Conservation (phyloP, 495 filamentous ascomycete species). For the Penicillium turbatum region DNA sequence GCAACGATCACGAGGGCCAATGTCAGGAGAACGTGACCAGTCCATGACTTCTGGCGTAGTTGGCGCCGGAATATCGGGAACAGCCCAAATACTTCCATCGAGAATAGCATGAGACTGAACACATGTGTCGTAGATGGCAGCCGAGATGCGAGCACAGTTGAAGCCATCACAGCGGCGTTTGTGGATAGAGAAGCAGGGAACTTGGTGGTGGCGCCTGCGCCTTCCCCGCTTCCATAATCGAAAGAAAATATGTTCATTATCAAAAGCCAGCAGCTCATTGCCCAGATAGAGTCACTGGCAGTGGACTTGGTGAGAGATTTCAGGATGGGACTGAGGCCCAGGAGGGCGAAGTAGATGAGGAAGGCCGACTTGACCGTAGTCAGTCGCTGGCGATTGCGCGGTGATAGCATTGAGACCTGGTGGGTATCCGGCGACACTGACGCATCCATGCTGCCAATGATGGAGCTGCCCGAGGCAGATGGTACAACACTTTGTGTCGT, state of each 20-base stretch:
- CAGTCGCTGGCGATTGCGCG: conserved; percentile 62
- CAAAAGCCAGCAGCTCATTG: conserved; percentile 87
- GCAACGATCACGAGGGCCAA: conserved; percentile 74
- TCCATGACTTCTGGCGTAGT: conserved; percentile 77
- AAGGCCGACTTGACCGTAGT: conserved; percentile 82
- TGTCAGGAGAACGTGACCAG: conserved; percentile 74
- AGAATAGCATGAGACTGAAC: conserved; percentile 91
- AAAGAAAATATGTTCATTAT: conserved; percentile 96
- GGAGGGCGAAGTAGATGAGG: conserved; percentile 85
- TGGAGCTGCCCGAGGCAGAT: conserved; percentile 8
- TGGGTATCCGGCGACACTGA: conserved; percentile 16
- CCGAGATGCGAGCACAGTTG: conserved; percentile 83
- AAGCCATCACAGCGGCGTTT: conserved; percentile 93
- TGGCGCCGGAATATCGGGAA: conserved; percentile 93
- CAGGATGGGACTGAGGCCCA: conserved; percentile 88
- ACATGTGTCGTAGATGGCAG: conserved; percentile 88
- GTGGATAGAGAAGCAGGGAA: conserved; percentile 87
- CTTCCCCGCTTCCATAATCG: conserved; percentile 73
- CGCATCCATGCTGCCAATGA: conserved; percentile 9
- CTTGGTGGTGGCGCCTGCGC: conserved; percentile 46
- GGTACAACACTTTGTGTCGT: conserved; percentile 9
- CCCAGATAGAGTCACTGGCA: conserved; percentile 90
- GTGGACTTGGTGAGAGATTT: conserved; percentile 92
- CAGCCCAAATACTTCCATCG: conserved; percentile 93
- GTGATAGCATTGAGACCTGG: conserved; percentile 44